phyloP scores from a whole-genome alignment of 495 filamentous ascomycete genomes.

The Alectoria sarmentosa region DNA sequence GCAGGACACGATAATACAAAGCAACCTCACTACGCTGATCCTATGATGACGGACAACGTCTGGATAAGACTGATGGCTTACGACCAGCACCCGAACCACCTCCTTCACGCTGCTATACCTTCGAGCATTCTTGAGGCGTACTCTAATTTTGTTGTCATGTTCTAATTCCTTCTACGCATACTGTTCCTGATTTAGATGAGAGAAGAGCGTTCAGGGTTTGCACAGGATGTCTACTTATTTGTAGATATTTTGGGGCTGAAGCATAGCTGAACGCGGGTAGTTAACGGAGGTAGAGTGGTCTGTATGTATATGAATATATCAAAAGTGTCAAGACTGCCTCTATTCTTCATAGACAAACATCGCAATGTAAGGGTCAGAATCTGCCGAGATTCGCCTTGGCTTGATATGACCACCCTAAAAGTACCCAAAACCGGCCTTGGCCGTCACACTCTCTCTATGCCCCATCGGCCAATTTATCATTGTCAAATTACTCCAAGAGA shows the following conservation, averaged over 20 bases:
- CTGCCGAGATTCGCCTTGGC: background rate
- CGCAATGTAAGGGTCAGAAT: background rate
- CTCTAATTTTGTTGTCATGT: conserved; percentile 6
- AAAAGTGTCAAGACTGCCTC: background rate
- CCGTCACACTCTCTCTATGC: background rate
- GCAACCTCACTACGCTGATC: conserved; percentile 90
- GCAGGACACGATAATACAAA: conserved; percentile 99
- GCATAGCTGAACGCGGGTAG: background rate
- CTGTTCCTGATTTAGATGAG: conserved; percentile 7
- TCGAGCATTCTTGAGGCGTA: background rate
- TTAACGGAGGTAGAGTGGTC: background rate
- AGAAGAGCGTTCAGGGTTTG: conserved; percentile 2
- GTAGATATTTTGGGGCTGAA: conserved; percentile 1
- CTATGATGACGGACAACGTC: conserved; percentile 43
- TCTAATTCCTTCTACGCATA: conserved; percentile 4
- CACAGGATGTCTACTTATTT: conserved; percentile 3
- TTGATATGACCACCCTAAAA: conserved; percentile 9
- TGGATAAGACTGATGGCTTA: conserved; percentile 2
- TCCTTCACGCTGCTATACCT: background rate
- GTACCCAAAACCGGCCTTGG: background rate
- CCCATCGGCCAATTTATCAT: background rate
- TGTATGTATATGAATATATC: background rate
- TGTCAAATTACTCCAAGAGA: background rate
- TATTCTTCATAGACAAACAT: background rate
- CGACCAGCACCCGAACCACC: background rate